Percentiles rank a stretch among this genome's conserved stretches.
Conservation (phyloP, 2,329 filamentous ascomycete genomes). For the Aspergillus carbonarius region DNA sequence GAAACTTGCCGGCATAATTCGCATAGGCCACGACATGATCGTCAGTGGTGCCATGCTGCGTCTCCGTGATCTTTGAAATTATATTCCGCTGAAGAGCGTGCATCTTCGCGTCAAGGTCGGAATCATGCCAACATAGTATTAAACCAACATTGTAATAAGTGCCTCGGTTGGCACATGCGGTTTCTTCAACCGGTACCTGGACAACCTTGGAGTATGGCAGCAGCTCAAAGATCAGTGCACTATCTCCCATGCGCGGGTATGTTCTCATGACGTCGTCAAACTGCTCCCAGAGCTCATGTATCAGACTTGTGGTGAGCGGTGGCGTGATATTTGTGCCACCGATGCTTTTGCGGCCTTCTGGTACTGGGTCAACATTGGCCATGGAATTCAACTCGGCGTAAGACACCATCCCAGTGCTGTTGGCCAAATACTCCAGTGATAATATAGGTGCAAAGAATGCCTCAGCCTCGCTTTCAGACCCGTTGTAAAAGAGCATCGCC, state of each 20-base stretch:
- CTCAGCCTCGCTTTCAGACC: not conserved
- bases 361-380: slow-evolving; percentile 7
- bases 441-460: slow-evolving; percentile 7
- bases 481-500: slow-evolving; percentile 7
- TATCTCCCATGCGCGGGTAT: slow-evolving; percentile 3
- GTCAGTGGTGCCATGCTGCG: not conserved
- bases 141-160: slow-evolving; percentile 7
- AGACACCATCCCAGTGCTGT: slow-evolving; percentile 3
- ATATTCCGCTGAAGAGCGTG: not conserved
- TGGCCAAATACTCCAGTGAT: not conserved
- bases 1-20: slow-evolving; percentile 11
- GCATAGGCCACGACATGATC: not conserved
- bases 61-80: not conserved
- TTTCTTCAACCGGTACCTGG: slow-evolving; percentile 8
- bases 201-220: slow-evolving; percentile 6
- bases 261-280: slow-evolving; percentile 4
- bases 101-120: slow-evolving; percentile 2
- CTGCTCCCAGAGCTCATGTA: not conserved
- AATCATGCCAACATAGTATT: slow-evolving; percentile 10
- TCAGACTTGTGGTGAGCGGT: not conserved
- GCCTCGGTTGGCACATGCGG: slow-evolving; percentile 11
- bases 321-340: slow-evolving; percentile 3
- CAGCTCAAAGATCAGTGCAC: slow-evolving; percentile 10
- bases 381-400: slow-evolving; percentile 6
- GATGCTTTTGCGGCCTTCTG: slow-evolving; percentile 10